Conservation (phyloP, 2,329 filamentous ascomycete species). For the Rutstroemia sp. region DNA sequence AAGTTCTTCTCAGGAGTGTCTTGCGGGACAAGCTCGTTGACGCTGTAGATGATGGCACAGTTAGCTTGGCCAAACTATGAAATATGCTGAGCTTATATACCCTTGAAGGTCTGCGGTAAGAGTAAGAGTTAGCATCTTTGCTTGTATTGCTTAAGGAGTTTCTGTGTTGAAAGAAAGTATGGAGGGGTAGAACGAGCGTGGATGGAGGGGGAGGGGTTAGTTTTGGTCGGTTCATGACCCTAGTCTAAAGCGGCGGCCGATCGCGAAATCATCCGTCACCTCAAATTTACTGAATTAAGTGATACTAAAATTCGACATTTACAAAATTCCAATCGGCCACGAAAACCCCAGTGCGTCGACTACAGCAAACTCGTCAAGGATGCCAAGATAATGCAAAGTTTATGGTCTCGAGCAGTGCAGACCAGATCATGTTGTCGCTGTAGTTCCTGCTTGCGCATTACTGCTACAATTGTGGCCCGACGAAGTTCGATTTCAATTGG, state of each 20-base stretch:
- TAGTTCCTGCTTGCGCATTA: conserved; percentile 48
- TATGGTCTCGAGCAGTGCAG: conserved; percentile 62
- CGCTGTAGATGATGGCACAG: conserved; percentile 45
- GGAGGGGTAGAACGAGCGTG: background rate
- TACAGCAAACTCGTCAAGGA: conserved; percentile 13
- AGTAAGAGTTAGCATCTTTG: conserved; percentile 53
- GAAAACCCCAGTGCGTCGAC: background rate
- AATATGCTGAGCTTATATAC: conserved; percentile 37
- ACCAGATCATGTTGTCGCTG: conserved; percentile 55
- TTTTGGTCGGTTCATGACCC: background rate
- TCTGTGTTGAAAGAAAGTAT: background rate
- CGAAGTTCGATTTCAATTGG: conserved; percentile 43
- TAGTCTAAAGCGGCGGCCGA: conserved; percentile 11
- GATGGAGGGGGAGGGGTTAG: background rate
- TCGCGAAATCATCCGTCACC: background rate
- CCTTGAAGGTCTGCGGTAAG: conserved; percentile 63
- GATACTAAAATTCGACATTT: background rate
- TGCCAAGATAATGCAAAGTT: conserved; percentile 50
- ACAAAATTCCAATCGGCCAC: background rate
- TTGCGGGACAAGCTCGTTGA: conserved; percentile 79
- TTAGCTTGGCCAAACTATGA: background rate
- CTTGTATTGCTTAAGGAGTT: background rate
- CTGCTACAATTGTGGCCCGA: conserved; percentile 35
- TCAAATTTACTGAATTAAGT: conserved; percentile 9
- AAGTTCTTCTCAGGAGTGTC: conserved; percentile 80